Base-by-base conservation (phyloP, 176 grass and related monocot species). In the Carex scoparia region DNA sequence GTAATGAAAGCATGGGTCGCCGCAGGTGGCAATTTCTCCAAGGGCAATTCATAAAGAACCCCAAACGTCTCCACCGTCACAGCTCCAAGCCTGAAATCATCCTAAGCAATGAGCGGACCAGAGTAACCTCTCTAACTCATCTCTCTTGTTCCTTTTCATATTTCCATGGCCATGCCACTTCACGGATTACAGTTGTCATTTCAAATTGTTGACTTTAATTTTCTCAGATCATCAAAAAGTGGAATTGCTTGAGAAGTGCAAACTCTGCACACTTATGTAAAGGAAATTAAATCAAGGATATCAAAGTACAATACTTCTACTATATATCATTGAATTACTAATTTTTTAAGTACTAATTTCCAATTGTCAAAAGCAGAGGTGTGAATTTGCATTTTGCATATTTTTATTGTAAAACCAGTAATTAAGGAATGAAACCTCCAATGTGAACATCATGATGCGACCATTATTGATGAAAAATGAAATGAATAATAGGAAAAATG, bases 31-130 rank as follows among this genome's bases (percentile, higher is more conserved):
- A 32, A 4, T 44, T 81, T 60, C 58, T 81, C 14, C 56, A 48
- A 23, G 57, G 16, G 19, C 11, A 63, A 55, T 81, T 81, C 58
- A 46, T 60, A 81, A 81, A 64, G 79, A 81, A 81, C 38, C 0
- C 79, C 35, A 81, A 64, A 16, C 58, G 79, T 32, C 79, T 62
- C 37, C 79, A 19, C 32, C 79, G 79, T 32, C 30, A 81, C 40
- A 5, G 15, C 16, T 81, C 79, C 56, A 81, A 64, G 79, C 58
- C 55, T 81, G 30, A 81, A 62, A 64, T 62, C 18, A 81, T 64
- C 4, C 18, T 28, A 28, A 7, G 42, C 9, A 81, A 81, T 18
- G 2, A 81, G 8, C 10, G 9, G 2, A 61, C 27, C 54, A 27
- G 6, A 64, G 58, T 81, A 61, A 81, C 38, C 19, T 35, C 33